phyloP scores from a whole-genome alignment of 78 protist genomes.

The Anaeramoeba flamelloides region DNA sequence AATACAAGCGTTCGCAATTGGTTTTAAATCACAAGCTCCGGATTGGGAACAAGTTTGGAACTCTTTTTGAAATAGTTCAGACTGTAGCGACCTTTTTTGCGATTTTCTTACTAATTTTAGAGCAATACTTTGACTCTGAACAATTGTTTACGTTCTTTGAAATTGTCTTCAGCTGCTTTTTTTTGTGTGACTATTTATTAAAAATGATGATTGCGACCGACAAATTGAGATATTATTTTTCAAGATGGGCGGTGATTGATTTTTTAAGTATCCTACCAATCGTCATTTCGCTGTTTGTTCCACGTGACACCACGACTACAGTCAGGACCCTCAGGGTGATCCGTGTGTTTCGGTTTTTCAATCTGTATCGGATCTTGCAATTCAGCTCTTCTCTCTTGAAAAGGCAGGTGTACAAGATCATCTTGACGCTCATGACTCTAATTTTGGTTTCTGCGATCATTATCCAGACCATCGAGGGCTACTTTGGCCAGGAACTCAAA shows the following conservation, averaged over 20 bases:
- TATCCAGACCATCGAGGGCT: neutral
- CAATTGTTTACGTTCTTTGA: too few relatives aligned
- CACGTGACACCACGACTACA: neutral
- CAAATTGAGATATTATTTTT: neutral
- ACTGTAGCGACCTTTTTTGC: too few relatives aligned
- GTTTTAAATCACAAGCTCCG: too few relatives aligned
- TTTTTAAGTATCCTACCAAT: neutral
- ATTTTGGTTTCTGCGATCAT: neutral
- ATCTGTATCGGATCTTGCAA: neutral
- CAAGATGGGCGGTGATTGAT: neutral
- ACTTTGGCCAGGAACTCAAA: neutral
- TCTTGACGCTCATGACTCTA: neutral
- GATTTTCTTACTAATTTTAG: too few relatives aligned
- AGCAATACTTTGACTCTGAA: too few relatives aligned
- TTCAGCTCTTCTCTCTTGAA: neutral
- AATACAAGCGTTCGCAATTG: too few relatives aligned
- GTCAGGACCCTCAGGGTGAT: neutral
- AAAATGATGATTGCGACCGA: neutral
- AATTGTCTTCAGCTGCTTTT: neutral
- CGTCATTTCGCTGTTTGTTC: neutral
- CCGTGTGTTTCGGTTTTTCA: neutral
- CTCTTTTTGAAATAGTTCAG: too few relatives aligned
- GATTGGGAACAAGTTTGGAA: too few relatives aligned
- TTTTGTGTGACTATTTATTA: neutral
- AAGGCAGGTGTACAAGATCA: neutral